These are phyloP conservation scores for Rubia occidens DNA, from an alignment of 305 asterid genomes.

Conservation along the genomic window DNA sequence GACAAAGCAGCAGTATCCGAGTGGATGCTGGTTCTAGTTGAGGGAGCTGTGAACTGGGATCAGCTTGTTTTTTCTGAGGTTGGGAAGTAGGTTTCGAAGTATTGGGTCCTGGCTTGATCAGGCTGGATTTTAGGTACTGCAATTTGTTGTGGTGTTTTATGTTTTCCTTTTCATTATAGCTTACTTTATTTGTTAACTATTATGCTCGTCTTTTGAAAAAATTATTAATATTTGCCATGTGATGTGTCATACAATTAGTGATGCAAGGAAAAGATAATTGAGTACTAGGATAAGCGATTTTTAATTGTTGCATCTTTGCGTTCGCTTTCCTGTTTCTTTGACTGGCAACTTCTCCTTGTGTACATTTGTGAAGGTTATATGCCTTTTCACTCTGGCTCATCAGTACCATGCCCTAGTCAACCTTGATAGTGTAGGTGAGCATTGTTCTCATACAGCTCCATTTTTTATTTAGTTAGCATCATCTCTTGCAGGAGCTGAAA, in stretches of 20 bases:
- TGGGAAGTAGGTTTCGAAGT: slow-evolving; percentile 23
- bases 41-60: slow-evolving; percentile 25
- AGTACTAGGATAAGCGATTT: neutral
- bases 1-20: slow-evolving; percentile 36
- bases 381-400: neutral
- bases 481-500: neutral
- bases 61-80: slow-evolving; percentile 20
- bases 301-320: neutral
- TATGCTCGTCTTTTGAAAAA: neutral
- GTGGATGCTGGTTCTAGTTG: slow-evolving; percentile 36
- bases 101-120: slow-evolving; percentile 27
- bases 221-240: neutral
- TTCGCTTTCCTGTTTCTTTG: neutral
- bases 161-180: neutral
- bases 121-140: slow-evolving; percentile 31
- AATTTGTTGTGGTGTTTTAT: neutral
- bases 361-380: neutral
- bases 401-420: too few relatives aligned
- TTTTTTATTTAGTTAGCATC: neutral
- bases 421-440: neutral
- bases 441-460: neutral
- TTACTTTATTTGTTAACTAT: neutral
- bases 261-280: neutral
- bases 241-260: neutral
- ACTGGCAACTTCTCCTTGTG: neutral